Conservation (phyloP, 768 basidiomycete species). For the Tricholoma sp. region DNA sequence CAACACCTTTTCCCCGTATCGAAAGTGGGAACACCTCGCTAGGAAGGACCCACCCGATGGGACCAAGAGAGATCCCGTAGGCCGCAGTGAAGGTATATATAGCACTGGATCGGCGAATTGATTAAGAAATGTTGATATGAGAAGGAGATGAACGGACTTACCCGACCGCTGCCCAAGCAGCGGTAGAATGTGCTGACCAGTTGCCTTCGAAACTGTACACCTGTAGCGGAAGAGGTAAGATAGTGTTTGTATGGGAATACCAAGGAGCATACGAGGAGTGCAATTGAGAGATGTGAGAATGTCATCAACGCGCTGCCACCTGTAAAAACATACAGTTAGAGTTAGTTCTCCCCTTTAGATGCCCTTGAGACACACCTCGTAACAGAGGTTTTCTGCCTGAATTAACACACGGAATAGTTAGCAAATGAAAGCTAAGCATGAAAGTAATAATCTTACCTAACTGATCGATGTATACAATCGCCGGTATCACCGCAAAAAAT, state of each 20-base stretch:
- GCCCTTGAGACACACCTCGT: conserved; percentile 30
- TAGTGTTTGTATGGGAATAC: background rate
- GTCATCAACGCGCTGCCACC: conserved; percentile 63
- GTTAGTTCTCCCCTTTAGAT: no score
- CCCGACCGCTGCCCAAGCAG: conserved; percentile 69
- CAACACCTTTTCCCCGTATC: conserved; percentile 76
- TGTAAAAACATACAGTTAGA: conserved; percentile 2
- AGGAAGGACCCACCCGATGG: conserved; percentile 81
- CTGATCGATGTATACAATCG: conserved; percentile 64
- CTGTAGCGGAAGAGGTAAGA: conserved; percentile 22
- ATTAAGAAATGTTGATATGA: background rate
- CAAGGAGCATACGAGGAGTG: conserved; percentile 44
- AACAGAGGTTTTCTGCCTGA: conserved; percentile 63
- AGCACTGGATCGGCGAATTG: conserved; percentile 31
- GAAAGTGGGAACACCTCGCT: conserved; percentile 80
- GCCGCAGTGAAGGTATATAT: conserved; percentile 74
- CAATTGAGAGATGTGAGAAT: conserved; percentile 58
- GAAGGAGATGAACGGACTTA: conserved; percentile 24
- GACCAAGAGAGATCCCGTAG: conserved; percentile 75
- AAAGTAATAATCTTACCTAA: conserved; percentile 36
- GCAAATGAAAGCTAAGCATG: background rate
- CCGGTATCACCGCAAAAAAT: conserved; percentile 70
- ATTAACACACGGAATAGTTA: background rate
- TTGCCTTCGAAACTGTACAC: conserved; percentile 44
- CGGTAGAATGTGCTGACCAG: conserved; percentile 53